Evolutionary conservation across 2,329 filamentous ascomycete genomes (phyloP), one percentile per base, ranked within the genome.

Genomic region (Kalmusia sp.): DNA sequence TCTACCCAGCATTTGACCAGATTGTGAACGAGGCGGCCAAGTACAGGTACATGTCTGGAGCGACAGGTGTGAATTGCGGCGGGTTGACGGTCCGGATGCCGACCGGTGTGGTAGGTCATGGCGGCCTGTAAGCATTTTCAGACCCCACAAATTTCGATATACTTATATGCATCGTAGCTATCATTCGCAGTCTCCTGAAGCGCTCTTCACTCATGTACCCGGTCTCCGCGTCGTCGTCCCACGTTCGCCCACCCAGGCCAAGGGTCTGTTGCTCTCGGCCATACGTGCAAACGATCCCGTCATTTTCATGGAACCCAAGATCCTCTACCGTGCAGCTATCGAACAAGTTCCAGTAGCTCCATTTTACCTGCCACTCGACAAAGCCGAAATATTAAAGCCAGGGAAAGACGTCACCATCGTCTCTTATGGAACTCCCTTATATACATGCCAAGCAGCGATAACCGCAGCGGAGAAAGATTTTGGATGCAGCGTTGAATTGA

Each of bases 21-120:
- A 84, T 97, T 27, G 92, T 96, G 68, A 96, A 96, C 67, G 92
- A 97, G 76, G 92, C 91, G 0, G 91, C 92, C 55, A 96, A 96
- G 76, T 89, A 90, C 68, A 83, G 93, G 51, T 97, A 92, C 74
- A 83, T 92, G 43, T 84, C 87, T 62, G 87, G 87, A 11, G 73
- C 63, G 2, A 87, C 82, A 0, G 70, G 70, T 5, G 68, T 72
- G 11, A 59, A 74, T 69, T 88, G 84, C 15, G 93, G 93, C 17
- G 91, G 92, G 0, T 73, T 97, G 65, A 93, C 93, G 0, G 87
- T 96, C 14, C 83, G 93, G 22, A 96, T 97, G 93, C 93, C 93
- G 0, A 91, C 87, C 60, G 93, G 93, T 51, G 91, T 87, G 37
- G 93, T 97, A 14, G 93, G 93, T 11, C 93, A 97, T 72, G 93